phyloP scores from a whole-genome alignment of 2,329 filamentous ascomycete species.

The Grosmannia penicillata region DNA sequence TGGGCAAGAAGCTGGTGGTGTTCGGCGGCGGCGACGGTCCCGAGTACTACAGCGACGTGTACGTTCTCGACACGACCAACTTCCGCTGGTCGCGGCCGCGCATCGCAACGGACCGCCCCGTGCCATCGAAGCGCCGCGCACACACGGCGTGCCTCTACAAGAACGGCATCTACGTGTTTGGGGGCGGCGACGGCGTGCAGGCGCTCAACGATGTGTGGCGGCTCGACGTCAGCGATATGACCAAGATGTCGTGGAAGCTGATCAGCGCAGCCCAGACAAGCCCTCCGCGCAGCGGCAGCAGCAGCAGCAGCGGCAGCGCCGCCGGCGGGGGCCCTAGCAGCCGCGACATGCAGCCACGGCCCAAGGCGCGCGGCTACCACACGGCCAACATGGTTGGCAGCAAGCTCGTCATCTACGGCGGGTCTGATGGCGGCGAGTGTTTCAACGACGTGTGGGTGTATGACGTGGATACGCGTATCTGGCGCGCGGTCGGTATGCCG shows the following conservation, averaged over 20 bases:
- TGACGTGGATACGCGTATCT: conserved; percentile 46
- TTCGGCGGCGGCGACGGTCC: conserved; percentile 58
- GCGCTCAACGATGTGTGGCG: conserved; percentile 60
- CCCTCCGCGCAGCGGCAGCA: conserved; percentile 8
- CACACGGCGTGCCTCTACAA: conserved; percentile 60
- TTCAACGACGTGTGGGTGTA: conserved; percentile 63
- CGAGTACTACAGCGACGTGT: conserved; percentile 58
- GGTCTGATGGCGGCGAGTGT: conserved; percentile 56
- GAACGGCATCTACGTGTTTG: conserved; percentile 58
- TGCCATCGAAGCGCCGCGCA: conserved; percentile 47
- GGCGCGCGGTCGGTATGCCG: conserved; percentile 44
- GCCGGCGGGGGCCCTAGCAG: background rate
- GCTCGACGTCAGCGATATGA: conserved; percentile 51
- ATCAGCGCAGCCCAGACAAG: conserved; percentile 27
- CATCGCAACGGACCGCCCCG: conserved; percentile 36
- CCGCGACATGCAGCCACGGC: conserved; percentile 19
- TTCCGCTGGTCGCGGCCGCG: conserved; percentile 51
- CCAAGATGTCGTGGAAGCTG: conserved; percentile 54
- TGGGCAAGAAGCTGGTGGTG: conserved; percentile 52
- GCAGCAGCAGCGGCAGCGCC: conserved; percentile 1
- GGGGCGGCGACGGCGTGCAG: conserved; percentile 54
- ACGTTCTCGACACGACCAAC: conserved; percentile 56
- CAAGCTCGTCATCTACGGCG: conserved; percentile 58
- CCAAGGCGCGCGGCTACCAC: conserved; percentile 54
- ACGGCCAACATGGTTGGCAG: conserved; percentile 59